Evolutionary conservation across 148 eudicot genomes (phyloP).

Genomic region (Talinum fruticosum): DNA sequence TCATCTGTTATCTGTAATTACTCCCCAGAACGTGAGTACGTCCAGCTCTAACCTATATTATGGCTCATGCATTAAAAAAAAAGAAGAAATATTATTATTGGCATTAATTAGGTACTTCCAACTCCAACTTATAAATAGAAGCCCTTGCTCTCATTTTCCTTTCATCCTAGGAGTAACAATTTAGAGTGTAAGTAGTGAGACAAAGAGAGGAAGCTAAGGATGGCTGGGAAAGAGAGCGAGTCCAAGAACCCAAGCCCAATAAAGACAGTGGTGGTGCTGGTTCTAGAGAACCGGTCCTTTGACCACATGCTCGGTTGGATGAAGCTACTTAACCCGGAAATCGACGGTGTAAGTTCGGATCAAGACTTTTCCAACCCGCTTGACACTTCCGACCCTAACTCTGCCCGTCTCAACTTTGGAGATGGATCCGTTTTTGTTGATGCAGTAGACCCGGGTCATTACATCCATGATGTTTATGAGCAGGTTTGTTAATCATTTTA

Average conservation of each 20-base stretch:
- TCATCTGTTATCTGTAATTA: no score
- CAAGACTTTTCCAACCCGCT: conserved; percentile 39
- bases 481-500: no score
- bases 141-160: not conserved
- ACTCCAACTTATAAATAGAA: no score
- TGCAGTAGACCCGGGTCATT: conserved; percentile 58
- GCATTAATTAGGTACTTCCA: no score
- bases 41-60: no score
- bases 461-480: conserved; percentile 52
- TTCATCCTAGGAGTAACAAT: not conserved
- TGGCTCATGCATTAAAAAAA: no score
- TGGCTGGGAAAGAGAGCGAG: not conserved
- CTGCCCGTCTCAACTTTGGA: conserved; percentile 32
- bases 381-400: conserved; percentile 26
- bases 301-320: conserved; percentile 84
- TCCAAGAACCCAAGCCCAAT: conserved; percentile 45
- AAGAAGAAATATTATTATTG: no score
- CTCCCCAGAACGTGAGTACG: no score
- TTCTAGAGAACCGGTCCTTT: conserved; percentile 74
- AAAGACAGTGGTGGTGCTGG: conserved; percentile 69
- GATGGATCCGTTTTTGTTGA: conserved; percentile 40
- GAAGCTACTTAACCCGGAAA: conserved; percentile 58
- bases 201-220: not conserved
- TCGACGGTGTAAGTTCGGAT: conserved; percentile 52
- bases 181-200: not conserved